Evolutionary conservation across 768 basidiomycete genomes (phyloP).

Genomic region (Punctularia strigosozonata): DNA sequence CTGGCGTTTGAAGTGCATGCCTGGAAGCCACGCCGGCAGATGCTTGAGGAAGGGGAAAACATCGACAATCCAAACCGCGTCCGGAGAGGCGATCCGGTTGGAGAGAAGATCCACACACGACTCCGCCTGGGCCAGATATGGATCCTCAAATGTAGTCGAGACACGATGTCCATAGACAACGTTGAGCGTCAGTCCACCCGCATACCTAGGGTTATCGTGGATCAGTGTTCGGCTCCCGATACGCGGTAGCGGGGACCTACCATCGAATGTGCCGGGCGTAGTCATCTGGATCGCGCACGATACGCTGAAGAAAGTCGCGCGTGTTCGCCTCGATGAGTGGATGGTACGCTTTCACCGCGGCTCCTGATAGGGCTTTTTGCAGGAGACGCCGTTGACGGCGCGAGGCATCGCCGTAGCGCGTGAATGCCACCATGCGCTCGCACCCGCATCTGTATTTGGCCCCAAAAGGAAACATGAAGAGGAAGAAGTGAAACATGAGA

Average conservation of each 20-base stretch:
- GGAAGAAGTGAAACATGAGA: no score
- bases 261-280: constrained; percentile 12
- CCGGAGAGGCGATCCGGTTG: constrained; percentile 16
- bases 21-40: constrained; percentile 26
- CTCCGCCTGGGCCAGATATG: constrained; percentile 20
- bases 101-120: constrained; percentile 23
- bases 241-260: constrained; percentile 5
- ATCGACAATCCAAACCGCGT: constrained; percentile 15
- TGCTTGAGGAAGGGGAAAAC: constrained; percentile 12
- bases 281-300: constrained; percentile 8
- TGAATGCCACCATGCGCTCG: constrained; percentile 1
- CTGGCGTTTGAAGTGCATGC: constrained; percentile 15
- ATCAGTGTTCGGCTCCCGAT: not conserved
- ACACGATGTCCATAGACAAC: constrained; percentile 11
- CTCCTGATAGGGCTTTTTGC: constrained; percentile 21
- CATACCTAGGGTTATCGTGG: constrained; percentile 1
- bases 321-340: constrained; percentile 10
- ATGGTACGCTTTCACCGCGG: constrained; percentile 10
- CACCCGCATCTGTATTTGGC: no score
- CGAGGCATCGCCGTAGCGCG: constrained; percentile 3
- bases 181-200: constrained; percentile 5
- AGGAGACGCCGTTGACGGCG: constrained; percentile 24
- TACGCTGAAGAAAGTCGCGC: constrained; percentile 7
- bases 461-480: no score
- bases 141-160: constrained; percentile 5